These are phyloP conservation scores for Globisporangium ultimum DNA, from an alignment of 352 stramenopile species.

Conservation along the genomic window DNA sequence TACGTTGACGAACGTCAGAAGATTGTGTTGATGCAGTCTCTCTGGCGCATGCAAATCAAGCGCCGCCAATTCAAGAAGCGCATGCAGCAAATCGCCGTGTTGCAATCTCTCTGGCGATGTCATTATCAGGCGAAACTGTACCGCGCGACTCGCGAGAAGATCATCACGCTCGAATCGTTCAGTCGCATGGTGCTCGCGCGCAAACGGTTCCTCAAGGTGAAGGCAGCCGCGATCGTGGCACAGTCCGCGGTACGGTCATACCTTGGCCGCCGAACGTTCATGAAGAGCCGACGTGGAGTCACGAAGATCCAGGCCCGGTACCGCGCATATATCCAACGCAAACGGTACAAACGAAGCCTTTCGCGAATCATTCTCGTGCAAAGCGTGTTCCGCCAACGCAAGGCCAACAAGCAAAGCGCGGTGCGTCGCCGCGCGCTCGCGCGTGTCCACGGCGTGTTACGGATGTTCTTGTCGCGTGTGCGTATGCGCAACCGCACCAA, in stretches of 20 bases:
- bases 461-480: slow-evolving; percentile 76
- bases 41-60: slow-evolving; percentile 74
- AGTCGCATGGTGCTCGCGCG: slow-evolving; percentile 61
- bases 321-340: slow-evolving; percentile 57
- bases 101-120: slow-evolving; percentile 82
- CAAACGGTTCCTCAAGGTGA: slow-evolving; percentile 48
- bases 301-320: slow-evolving; percentile 67
- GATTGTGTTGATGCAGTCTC: slow-evolving; percentile 75
- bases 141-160: slow-evolving; percentile 47
- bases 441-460: slow-evolving; percentile 65
- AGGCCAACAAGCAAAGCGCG: slow-evolving; percentile 38
- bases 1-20: slow-evolving; percentile 59
- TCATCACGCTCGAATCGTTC: slow-evolving; percentile 67
- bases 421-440: slow-evolving; percentile 65
- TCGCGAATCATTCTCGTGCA: slow-evolving; percentile 70
- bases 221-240: slow-evolving; percentile 49
- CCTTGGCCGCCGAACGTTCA: slow-evolving; percentile 60
- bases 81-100: slow-evolving; percentile 46
- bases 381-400: slow-evolving; percentile 66
- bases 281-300: slow-evolving; percentile 55
- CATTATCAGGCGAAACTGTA: slow-evolving; percentile 57
- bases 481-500: slow-evolving; percentile 78
- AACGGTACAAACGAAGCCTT: slow-evolving; percentile 47
- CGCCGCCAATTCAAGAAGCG: slow-evolving; percentile 51
- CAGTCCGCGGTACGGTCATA: slow-evolving; percentile 72